A percentile compares a stretch with the other conserved stretches of the same genome.
Conservation (phyloP, 208 protist species). For the Trypanosoma cruzi region DNA sequence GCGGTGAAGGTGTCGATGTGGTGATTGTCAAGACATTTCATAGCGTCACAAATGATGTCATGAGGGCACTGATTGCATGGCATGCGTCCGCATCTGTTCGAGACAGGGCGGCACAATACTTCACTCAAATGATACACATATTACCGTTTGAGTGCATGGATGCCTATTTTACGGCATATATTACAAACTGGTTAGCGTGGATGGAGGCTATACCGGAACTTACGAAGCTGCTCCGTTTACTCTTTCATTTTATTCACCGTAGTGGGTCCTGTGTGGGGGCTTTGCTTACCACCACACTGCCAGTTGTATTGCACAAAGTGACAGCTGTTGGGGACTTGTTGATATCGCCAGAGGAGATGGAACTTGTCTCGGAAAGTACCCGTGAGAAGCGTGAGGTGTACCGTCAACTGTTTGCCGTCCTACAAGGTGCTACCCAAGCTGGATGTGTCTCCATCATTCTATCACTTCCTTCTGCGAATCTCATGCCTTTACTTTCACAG, state of each 20-base stretch:
- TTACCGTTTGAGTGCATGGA: slow-evolving; percentile 55
- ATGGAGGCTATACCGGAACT: slow-evolving; percentile 69
- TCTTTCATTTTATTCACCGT: slow-evolving; percentile 68
- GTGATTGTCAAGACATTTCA: slow-evolving; percentile 39
- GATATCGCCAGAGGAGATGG: slow-evolving; percentile 27
- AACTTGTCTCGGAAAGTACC: slow-evolving; percentile 63
- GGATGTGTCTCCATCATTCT: slow-evolving; percentile 47
- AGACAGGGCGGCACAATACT: slow-evolving; percentile 54
- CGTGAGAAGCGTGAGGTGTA: slow-evolving; percentile 71
- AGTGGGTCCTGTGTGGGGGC: slow-evolving; percentile 32
- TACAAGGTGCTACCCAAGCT: slow-evolving; percentile 52
- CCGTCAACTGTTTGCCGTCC: slow-evolving; percentile 58
- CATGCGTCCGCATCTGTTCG: slow-evolving; percentile 41
- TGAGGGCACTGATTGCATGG: slow-evolving; percentile 37
- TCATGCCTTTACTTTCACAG: slow-evolving; percentile 38
- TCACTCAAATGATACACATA: slow-evolving; percentile 67
- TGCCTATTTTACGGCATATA: slow-evolving; percentile 45
- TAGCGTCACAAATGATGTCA: slow-evolving; percentile 41
- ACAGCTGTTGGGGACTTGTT: slow-evolving; percentile 40
- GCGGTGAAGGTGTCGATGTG: slow-evolving; percentile 7
- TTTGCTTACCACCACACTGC: slow-evolving; percentile 38
- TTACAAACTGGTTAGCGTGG: slow-evolving; percentile 43
- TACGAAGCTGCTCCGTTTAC: slow-evolving; percentile 59
- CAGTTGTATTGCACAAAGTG: slow-evolving; percentile 49
- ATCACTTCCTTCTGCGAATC: slow-evolving; percentile 35